phyloP scores from a whole-genome alignment of 2,329 filamentous ascomycete genomes.

The Fusarium irregulare region DNA sequence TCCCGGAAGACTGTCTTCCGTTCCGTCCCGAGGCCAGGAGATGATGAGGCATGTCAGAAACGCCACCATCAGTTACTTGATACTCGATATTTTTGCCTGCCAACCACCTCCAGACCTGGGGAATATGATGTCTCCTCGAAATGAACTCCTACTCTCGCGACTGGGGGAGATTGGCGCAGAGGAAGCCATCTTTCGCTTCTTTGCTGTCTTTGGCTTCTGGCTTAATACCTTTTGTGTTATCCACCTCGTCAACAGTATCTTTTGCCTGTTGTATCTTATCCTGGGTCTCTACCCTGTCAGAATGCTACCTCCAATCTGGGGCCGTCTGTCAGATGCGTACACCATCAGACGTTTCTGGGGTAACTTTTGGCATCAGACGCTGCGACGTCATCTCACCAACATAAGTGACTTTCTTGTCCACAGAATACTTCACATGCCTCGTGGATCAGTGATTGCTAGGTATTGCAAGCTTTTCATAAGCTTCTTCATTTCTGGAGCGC shows the following conservation, averaged over 20 bases:
- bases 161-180: not conserved
- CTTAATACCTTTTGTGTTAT: constrained; percentile 38
- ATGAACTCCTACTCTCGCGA: constrained; percentile 20
- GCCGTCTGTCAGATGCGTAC: constrained; percentile 22
- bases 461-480: constrained; percentile 32
- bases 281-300: constrained; percentile 20
- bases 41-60: constrained; percentile 21
- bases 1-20: not conserved
- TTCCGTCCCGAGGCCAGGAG: constrained; percentile 17
- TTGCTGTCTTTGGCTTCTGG: constrained; percentile 31
- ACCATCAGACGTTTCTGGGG: constrained; percentile 37
- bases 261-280: constrained; percentile 15
- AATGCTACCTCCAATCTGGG: constrained; percentile 36
- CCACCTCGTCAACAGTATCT: constrained; percentile 30
- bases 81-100: constrained; percentile 28
- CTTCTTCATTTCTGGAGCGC: constrained; percentile 32
- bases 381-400: constrained; percentile 32
- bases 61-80: constrained; percentile 12
- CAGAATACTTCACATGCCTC: constrained; percentile 10
- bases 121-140: constrained; percentile 21
- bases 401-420: constrained; percentile 26
- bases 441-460: constrained; percentile 9
- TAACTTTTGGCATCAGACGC: constrained; percentile 35
- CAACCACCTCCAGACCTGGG: constrained; percentile 22
- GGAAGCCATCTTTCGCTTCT: constrained; percentile 29